phyloP scores from a whole-genome alignment of 805 yeast species.

The Candida adriatica region DNA sequence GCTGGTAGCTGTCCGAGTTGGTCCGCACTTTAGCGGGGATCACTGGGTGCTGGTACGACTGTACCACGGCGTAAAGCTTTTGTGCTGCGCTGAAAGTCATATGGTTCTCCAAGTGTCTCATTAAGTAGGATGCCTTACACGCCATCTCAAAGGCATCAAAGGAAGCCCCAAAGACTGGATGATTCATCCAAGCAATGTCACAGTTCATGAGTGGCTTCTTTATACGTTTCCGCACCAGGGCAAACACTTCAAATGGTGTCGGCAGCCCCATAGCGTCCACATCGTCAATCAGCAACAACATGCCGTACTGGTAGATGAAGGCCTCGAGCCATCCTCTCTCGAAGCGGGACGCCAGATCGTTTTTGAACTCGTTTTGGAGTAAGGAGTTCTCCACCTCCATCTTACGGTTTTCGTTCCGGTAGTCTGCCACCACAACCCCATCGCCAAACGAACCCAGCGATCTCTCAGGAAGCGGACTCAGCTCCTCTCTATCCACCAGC shows the following conservation, averaged over 20 bases:
- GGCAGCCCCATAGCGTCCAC: conserved; percentile 27
- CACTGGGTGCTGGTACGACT: conserved; percentile 8
- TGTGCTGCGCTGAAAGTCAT: conserved; percentile 8
- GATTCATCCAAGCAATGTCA: conserved; percentile 34
- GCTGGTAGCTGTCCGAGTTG: conserved; percentile 5
- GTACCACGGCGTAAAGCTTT: conserved; percentile 8
- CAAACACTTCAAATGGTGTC: conserved; percentile 35
- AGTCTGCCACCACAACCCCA: conserved; percentile 1
- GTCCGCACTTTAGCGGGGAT: conserved; percentile 11
- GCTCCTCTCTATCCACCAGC: conserved; percentile 9
- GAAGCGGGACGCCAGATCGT: conserved; percentile 10
- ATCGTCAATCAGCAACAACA: conserved; percentile 32
- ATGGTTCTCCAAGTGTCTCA: conserved; percentile 10
- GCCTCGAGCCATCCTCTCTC: conserved; percentile 35
- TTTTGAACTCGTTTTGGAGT: conserved; percentile 3
- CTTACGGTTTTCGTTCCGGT: conserved; percentile 18
- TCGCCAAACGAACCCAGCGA: conserved; percentile 1
- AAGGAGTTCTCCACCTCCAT: conserved; percentile 19
- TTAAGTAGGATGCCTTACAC: conserved; percentile 29
- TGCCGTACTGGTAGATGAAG: conserved; percentile 35
- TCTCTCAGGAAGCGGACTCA: not conserved
- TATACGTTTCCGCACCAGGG: conserved; percentile 25
- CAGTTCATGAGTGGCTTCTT: conserved; percentile 30
- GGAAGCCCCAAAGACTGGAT: conserved; percentile 34
- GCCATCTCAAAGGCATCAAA: conserved; percentile 29